Conservation (phyloP, 805 yeast genomes). For the Komagataella ulmi region DNA sequence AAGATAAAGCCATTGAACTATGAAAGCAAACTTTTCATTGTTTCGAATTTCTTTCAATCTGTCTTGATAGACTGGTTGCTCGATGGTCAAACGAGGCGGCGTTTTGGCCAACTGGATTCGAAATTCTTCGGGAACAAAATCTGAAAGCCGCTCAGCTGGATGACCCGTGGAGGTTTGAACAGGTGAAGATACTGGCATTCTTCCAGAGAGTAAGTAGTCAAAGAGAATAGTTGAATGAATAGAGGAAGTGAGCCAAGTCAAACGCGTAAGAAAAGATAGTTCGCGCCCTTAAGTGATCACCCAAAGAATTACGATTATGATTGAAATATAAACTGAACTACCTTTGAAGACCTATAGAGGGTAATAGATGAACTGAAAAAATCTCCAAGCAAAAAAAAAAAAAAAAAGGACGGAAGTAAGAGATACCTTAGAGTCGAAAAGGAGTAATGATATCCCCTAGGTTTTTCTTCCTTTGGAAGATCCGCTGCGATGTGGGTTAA, state of each 20-base stretch:
- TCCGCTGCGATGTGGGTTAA: constrained; percentile 21
- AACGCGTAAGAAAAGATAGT: not conserved
- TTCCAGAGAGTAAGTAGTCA: not conserved
- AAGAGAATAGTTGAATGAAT: not conserved
- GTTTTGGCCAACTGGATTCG: constrained; percentile 22
- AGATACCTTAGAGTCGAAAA: too few relatives aligned
- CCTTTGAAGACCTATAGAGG: not conserved
- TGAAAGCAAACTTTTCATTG: constrained; percentile 22
- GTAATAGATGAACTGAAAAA: too few relatives aligned
- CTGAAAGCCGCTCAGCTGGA: constrained; percentile 18
- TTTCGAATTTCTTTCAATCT: constrained; percentile 19
- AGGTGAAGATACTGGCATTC: not conserved
- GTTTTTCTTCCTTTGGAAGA: not conserved
- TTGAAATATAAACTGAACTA: not conserved
- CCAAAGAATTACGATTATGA: not conserved
- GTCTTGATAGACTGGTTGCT: constrained; percentile 19
- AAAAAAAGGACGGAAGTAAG: too few relatives aligned
- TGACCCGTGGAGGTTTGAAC: constrained; percentile 6
- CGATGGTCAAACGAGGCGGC: constrained; percentile 23
- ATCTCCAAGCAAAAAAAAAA: not conserved
- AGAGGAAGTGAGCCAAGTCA: not conserved
- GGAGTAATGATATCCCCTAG: not conserved
- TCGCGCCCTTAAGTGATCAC: not conserved
- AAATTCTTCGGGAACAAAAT: constrained; percentile 20
- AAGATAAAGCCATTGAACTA: constrained; percentile 42